These are phyloP conservation scores for Neurospora sp. DNA, from an alignment of 495 filamentous ascomycete genomes.

Conservation along the genomic window DNA sequence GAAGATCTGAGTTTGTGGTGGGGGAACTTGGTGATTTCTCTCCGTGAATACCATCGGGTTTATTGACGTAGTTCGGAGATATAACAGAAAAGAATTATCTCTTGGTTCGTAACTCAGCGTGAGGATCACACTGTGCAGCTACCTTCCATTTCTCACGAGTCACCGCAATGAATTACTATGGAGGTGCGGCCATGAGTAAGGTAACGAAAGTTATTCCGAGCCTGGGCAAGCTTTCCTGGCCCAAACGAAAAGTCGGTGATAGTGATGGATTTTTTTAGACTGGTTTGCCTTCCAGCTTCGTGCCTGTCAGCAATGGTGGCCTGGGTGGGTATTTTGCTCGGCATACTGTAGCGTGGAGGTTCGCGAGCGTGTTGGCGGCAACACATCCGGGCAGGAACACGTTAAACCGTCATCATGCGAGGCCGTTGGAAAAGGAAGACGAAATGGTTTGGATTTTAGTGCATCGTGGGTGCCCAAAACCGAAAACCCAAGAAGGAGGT, in stretches of 20 bases:
- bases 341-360: neutral
- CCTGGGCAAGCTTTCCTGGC: neutral
- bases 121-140: neutral
- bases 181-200: neutral
- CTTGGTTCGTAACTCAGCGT: neutral
- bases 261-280: neutral
- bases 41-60: neutral
- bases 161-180: neutral
- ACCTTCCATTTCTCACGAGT: neutral
- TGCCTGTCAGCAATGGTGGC: neutral
- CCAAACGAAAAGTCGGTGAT: neutral
- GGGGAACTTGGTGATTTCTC: neutral
- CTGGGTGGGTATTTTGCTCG: neutral
- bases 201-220: neutral
- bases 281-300: neutral
- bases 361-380: neutral
- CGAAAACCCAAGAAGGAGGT: neutral
- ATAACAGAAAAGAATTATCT: neutral
- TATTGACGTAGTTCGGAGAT: neutral
- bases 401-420: neutral
- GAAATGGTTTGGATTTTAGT: neutral
- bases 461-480: neutral
- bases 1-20: neutral
- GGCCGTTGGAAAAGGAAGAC: neutral
- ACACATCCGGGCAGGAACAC: neutral